A percentile compares a stretch with the other conserved stretches of the same genome.
Evolutionary conservation across 2,329 filamentous ascomycete species (phyloP).

Genomic region (Fusarium duplospermum): DNA sequence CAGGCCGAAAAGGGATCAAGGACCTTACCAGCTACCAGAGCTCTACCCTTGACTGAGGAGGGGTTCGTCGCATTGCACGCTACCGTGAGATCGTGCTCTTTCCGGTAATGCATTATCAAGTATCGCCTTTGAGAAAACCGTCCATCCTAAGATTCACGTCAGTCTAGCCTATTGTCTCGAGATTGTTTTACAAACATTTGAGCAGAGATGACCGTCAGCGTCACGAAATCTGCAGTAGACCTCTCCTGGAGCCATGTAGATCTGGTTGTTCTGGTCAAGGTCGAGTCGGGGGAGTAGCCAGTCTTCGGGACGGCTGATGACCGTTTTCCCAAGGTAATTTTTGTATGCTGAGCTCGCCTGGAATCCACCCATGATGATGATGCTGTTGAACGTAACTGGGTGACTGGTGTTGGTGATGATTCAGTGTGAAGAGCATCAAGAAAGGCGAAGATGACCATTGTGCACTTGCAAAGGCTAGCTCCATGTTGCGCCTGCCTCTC

Average conservation of each 20-base stretch:
- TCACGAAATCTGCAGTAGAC: background rate
- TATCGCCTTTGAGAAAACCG: background rate
- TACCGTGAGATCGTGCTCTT: background rate
- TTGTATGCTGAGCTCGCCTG: background rate
- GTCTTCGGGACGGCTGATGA: background rate
- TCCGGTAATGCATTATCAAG: background rate
- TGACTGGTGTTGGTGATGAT: background rate
- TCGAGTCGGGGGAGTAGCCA: background rate
- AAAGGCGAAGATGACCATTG: background rate
- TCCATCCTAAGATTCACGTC: background rate
- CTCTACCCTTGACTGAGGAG: background rate
- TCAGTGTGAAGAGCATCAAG: background rate
- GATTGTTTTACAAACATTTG: background rate
- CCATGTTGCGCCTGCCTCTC: background rate
- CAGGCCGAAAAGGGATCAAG: background rate
- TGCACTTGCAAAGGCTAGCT: too few relatives aligned
- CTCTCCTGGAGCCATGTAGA: background rate
- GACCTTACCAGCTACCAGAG: background rate
- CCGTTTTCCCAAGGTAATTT: background rate
- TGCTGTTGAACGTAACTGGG: background rate
- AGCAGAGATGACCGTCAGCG: background rate
- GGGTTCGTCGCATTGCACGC: background rate
- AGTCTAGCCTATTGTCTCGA: background rate
- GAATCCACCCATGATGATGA: background rate
- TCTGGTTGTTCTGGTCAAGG: background rate